Percentiles rank a stretch among this genome's conserved stretches.
Evolutionary conservation across 2,329 filamentous ascomycete genomes (phyloP).

Genomic region (Magnaporthales sp.): DNA sequence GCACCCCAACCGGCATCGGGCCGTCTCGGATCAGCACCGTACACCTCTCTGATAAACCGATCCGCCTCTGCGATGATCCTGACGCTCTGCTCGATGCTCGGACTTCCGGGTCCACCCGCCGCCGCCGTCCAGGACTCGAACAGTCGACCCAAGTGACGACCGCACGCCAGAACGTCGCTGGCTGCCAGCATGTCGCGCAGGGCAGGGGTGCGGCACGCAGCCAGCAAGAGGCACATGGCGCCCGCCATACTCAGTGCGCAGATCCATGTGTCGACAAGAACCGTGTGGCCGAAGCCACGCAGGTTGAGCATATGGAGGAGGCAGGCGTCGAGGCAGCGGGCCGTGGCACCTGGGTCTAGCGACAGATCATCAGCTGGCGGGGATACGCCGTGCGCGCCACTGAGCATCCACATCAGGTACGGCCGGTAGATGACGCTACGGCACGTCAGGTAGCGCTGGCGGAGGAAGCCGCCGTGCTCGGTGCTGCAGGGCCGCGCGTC

Average conservation of each 20-base stretch:
- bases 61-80: slow-evolving; percentile 35
- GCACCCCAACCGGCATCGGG: not conserved
- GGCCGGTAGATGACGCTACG: slow-evolving; percentile 43
- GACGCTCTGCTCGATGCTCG: slow-evolving; percentile 37
- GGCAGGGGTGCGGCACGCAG: slow-evolving; percentile 29
- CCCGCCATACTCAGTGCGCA: slow-evolving; percentile 42
- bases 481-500: slow-evolving; percentile 20
- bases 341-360: slow-evolving; percentile 28
- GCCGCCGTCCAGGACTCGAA: slow-evolving; percentile 33
- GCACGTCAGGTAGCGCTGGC: slow-evolving; percentile 42
- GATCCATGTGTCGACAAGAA: slow-evolving; percentile 46
- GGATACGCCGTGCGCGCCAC: slow-evolving; percentile 21
- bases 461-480: slow-evolving; percentile 36
- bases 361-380: slow-evolving; percentile 7
- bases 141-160: slow-evolving; percentile 29
- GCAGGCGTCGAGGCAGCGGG: slow-evolving; percentile 37
- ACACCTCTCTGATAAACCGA: slow-evolving; percentile 28
- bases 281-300: slow-evolving; percentile 37
- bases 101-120: slow-evolving; percentile 28
- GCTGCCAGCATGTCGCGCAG: slow-evolving; percentile 27
- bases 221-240: slow-evolving; percentile 38
- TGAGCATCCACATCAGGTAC: slow-evolving; percentile 40
- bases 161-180: slow-evolving; percentile 27
- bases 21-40: slow-evolving; percentile 8
- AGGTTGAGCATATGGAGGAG: slow-evolving; percentile 39